phyloP scores from a whole-genome alignment of 805 yeast genomes.

The Schwanniomyces occidentalis region DNA sequence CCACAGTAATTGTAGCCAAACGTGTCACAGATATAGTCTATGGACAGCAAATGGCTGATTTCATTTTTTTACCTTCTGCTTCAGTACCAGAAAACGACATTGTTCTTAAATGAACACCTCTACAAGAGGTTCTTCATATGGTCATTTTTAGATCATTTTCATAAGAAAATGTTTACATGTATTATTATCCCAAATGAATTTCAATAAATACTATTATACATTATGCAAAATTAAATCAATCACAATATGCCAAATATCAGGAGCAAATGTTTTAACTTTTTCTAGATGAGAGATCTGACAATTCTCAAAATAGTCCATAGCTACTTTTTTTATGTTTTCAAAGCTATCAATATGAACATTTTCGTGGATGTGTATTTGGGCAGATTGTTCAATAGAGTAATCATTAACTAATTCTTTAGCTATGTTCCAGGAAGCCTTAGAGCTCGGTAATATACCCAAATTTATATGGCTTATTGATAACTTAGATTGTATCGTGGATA shows the following conservation, averaged over 20 bases:
- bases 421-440: constrained; percentile 59
- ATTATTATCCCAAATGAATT: too few species aligned
- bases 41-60: too few species aligned
- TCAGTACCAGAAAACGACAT: too few species aligned
- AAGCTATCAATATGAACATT: constrained; percentile 55
- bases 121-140: too few species aligned
- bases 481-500: constrained; percentile 17
- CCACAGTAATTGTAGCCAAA: too few species aligned
- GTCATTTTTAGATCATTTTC: too few species aligned
- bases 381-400: constrained; percentile 8
- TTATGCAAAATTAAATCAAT: constrained; percentile 19
- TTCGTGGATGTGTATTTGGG: constrained; percentile 69
- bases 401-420: constrained; percentile 29
- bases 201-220: neutral
- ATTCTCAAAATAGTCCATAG: constrained; percentile 14
- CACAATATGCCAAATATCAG: constrained; percentile 80
- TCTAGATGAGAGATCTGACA: constrained; percentile 46
- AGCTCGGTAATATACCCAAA: constrained; percentile 76
- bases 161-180: too few species aligned
- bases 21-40: too few species aligned
- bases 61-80: too few species aligned
- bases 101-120: too few species aligned
- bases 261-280: constrained; percentile 81
- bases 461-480: constrained; percentile 59
- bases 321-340: constrained; percentile 23